These are phyloP conservation scores for Ligustrum vulgare DNA, from an alignment of 257 asterid species.

Conservation along the genomic window DNA sequence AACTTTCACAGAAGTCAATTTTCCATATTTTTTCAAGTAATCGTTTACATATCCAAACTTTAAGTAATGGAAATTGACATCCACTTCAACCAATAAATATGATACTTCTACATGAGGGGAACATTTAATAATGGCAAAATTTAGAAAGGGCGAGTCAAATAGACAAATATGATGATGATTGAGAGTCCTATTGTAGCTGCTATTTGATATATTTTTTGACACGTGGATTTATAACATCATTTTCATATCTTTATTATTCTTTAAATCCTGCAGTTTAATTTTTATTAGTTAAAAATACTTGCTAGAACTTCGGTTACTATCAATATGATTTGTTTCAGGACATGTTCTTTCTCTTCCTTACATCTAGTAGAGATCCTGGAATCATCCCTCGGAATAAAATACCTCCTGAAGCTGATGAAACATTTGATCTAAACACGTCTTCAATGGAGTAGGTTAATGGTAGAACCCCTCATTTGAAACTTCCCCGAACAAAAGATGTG, in stretches of 20 bases:
- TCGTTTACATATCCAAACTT: neutral
- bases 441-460: constrained; percentile 90
- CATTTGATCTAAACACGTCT: constrained; percentile 49
- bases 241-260: neutral
- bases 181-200: constrained; percentile 2
- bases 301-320: neutral
- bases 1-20: neutral
- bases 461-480: constrained; percentile 21
- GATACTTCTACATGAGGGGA: neutral
- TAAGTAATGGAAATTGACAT: neutral
- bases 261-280: neutral
- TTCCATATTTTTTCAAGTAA: neutral
- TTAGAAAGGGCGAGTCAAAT: neutral
- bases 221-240: neutral
- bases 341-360: constrained; percentile 63
- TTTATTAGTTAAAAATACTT: neutral
- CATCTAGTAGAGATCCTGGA: constrained; percentile 87
- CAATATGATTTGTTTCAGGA: constrained; percentile 47
- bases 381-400: constrained; percentile 62
- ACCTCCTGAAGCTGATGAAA: constrained; percentile 69
- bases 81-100: neutral
- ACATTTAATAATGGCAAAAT: neutral
- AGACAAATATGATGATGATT: neutral
- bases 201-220: neutral
- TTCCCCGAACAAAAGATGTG: constrained; percentile 17